Conservation (phyloP, 352 stramenopile species). For the Plasmopara muralis region DNA sequence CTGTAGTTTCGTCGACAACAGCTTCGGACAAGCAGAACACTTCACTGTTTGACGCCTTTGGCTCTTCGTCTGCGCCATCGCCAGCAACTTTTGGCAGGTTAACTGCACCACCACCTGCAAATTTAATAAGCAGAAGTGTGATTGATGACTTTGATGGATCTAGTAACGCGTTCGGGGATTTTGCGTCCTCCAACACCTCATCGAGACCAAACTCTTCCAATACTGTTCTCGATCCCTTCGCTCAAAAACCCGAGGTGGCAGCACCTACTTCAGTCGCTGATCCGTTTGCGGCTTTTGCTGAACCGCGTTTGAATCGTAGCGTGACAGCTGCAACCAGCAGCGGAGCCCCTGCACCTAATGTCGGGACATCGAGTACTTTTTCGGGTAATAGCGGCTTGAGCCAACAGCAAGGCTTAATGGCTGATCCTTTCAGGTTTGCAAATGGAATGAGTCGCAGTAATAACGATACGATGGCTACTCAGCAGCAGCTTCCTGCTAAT, state of each 20-base stretch:
- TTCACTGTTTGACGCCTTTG: slow-evolving; percentile 43
- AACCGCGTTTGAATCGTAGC: slow-evolving; percentile 22
- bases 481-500: slow-evolving; percentile 16
- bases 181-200: slow-evolving; percentile 21
- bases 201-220: slow-evolving; percentile 27
- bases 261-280: slow-evolving; percentile 20
- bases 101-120: slow-evolving; percentile 20
- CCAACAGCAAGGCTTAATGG: slow-evolving; percentile 20
- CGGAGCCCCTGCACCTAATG: slow-evolving; percentile 13
- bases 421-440: slow-evolving; percentile 50
- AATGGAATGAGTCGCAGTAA: slow-evolving; percentile 21
- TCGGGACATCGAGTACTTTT: slow-evolving; percentile 13
- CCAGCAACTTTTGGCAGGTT: slow-evolving; percentile 32
- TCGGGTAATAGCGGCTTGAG: slow-evolving; percentile 7
- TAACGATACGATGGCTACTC: slow-evolving; percentile 25
- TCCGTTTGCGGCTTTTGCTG: slow-evolving; percentile 65
- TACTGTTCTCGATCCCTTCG: slow-evolving; percentile 28
- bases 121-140: slow-evolving; percentile 15
- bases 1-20: slow-evolving; percentile 11
- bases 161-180: slow-evolving; percentile 28
- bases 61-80: slow-evolving; percentile 12
- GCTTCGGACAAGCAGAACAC: slow-evolving; percentile 10
- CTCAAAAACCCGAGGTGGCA: slow-evolving; percentile 13
- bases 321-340: slow-evolving; percentile 6
- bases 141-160: slow-evolving; percentile 36